Evolutionary conservation across 257 asterid genomes (phyloP).

Genomic region (Hygrophila difformis): DNA sequence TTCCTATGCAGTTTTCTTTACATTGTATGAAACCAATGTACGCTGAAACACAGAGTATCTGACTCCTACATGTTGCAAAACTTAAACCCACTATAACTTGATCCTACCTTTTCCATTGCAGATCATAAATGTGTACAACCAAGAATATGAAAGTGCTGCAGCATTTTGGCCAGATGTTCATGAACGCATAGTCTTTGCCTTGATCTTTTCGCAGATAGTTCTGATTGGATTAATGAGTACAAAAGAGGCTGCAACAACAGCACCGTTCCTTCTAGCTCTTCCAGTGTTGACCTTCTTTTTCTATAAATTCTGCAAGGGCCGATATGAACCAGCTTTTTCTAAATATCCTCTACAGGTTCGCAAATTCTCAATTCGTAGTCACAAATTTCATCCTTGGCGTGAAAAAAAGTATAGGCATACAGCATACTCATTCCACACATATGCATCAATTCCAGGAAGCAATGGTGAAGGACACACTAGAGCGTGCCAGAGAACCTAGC

Average conservation of each 20-base stretch:
- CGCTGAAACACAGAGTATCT: not conserved
- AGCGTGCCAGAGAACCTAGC: slow-evolving; percentile 46
- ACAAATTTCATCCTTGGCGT: not conserved
- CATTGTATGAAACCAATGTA: not conserved
- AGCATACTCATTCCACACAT: not conserved
- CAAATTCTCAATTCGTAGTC: not conserved
- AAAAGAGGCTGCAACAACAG: slow-evolving; percentile 43
- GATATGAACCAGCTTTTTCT: slow-evolving; percentile 55
- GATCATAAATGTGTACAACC: slow-evolving; percentile 70
- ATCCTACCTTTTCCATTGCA: too few relatives aligned
- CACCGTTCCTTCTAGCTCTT: slow-evolving; percentile 47
- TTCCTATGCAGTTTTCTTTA: too few relatives aligned
- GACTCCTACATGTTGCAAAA: too few relatives aligned
- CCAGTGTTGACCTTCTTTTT: slow-evolving; percentile 49
- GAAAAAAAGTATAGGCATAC: too few relatives aligned
- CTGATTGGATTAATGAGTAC: slow-evolving; percentile 56
- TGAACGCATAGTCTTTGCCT: slow-evolving; percentile 45
- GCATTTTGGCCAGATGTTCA: slow-evolving; percentile 77
- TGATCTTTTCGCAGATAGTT: slow-evolving; percentile 53
- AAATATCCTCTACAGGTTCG: slow-evolving; percentile 42
- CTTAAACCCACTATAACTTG: too few relatives aligned
- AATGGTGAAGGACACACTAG: slow-evolving; percentile 56
- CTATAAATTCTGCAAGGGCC: slow-evolving; percentile 49
- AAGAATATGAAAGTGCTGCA: slow-evolving; percentile 62
- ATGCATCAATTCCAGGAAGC: slow-evolving; percentile 35